Evolutionary conservation across 1,284 basidiomycete genomes (phyloP).

Genomic region (Ustilago curta): DNA sequence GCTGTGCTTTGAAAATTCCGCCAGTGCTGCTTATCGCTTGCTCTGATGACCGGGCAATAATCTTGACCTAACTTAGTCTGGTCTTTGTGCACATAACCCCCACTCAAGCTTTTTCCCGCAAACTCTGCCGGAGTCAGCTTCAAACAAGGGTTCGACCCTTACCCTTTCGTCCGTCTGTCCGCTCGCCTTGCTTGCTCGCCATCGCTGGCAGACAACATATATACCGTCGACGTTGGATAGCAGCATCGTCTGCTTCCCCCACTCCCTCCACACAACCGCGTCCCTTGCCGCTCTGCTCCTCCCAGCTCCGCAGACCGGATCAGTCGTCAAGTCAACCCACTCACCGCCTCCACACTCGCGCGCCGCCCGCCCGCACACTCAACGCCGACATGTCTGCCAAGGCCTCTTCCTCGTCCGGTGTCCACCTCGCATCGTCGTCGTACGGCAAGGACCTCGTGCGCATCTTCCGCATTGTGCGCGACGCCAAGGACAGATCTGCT

Average conservation of each 20-base stretch:
- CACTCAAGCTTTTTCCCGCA: background rate
- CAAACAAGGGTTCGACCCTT: conserved; percentile 2
- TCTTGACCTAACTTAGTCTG: background rate
- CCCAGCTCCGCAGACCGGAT: background rate
- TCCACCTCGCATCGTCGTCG: conserved; percentile 48
- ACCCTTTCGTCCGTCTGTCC: background rate
- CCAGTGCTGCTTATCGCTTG: conserved; percentile 6
- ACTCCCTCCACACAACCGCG: background rate
- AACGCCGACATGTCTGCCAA: conserved; percentile 33
- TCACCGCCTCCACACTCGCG: background rate
- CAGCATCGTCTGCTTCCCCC: background rate
- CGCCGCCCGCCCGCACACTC: background rate
- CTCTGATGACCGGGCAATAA: background rate
- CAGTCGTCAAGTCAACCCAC: background rate
- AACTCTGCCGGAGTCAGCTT: background rate
- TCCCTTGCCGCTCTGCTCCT: background rate
- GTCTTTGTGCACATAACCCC: background rate
- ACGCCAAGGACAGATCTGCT: conserved; percentile 41
- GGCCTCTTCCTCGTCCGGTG: conserved; percentile 45
- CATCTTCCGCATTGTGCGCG: conserved; percentile 60
- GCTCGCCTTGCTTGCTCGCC: background rate
- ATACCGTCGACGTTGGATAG: conserved; percentile 1
- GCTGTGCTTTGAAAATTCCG: background rate
- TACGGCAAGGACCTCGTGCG: conserved; percentile 66
- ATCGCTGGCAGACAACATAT: conserved; percentile 2